phyloP scores from a whole-genome alignment of 495 filamentous ascomycete species.

The Penicillium tannophilum region DNA sequence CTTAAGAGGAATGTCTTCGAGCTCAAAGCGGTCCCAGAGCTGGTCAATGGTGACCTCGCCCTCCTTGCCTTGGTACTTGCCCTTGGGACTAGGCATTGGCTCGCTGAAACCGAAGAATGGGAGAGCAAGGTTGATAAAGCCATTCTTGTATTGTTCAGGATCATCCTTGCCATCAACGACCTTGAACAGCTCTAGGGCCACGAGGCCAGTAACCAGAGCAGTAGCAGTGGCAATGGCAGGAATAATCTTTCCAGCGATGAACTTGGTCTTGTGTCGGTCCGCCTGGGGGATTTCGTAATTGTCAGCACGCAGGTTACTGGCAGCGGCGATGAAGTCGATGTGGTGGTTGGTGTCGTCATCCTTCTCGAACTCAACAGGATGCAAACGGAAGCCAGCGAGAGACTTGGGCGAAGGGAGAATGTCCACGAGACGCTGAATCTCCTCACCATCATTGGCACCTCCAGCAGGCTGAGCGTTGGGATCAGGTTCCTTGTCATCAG shows the following conservation, averaged over 20 bases:
- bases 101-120: conserved; percentile 99
- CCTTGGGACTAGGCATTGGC: conserved; percentile 89
- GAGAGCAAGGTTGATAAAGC: conserved; percentile 94
- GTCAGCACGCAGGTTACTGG: conserved; percentile 93
- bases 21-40: conserved; percentile 97
- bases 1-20: conserved; percentile 78
- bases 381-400: conserved; percentile 82
- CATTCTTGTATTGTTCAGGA: conserved; percentile 98
- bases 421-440: conserved; percentile 66
- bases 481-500: conserved; percentile 91
- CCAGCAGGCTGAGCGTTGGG: conserved; percentile 69
- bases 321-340: conserved; percentile 98
- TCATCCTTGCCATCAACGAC: conserved; percentile 92
- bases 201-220: conserved; percentile 90
- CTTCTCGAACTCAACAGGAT: conserved; percentile 97
- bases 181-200: conserved; percentile 94
- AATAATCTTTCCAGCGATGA: conserved; percentile 99
- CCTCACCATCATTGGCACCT: conserved; percentile 66
- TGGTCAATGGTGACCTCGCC: conserved; percentile 87
- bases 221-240: conserved; percentile 98
- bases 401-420: conserved; percentile 75
- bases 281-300: conserved; percentile 95
- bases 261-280: conserved; percentile 96
- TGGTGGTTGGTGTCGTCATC: conserved; percentile 98
- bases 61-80: conserved; percentile 73